Evolutionary conservation across 1,284 basidiomycete genomes (phyloP), one percentile per base, ranked within the genome.

Genomic region (Trichosporon coremiiforme): DNA sequence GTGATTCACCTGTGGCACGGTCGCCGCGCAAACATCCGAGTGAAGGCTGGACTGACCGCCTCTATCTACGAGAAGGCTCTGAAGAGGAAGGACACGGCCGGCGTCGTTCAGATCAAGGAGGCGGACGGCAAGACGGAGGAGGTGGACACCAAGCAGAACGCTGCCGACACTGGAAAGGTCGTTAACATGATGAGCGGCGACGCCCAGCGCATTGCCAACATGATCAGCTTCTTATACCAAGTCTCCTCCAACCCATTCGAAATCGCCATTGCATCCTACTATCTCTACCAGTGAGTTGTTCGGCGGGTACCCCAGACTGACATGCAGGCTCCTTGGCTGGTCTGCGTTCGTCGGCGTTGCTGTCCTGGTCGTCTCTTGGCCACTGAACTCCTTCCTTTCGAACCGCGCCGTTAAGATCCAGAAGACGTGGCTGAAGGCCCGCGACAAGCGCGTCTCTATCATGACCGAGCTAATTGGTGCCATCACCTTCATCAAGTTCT

Each of bases 31-130:
- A 82, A 86, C 9, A 89, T 90, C 12, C 85, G 91, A 25, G 87
- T 91, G 25, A 88, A 90, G 15, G 86, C 88, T 4, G 89, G 91
- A 81, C 86, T 95, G 13, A 93, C 91, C 86, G 87, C 79, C 22
- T 86, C 91, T 0, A 91, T 97, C 67, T 98, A 95, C 77, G 91
- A 94, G 80, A 97, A 97, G 81, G 90, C 94, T 0, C 85, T 97
- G 53, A 91, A 91, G 79, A 86, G 93, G 31, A 91, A 90, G 78
- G 94, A 97, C 80, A 90, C 90, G 69, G 91, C 91, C 0, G 94
- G 93, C 0, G 86, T 93, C 31, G 84, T 91, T 1, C 86, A 88
- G 63, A 82, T 84, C 75, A 85, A 86, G 33, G 86, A 84, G 2
- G 84, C 87, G 85, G 73, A 76, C 8, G 55, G 65, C 66, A 62